phyloP scores from a whole-genome alignment of 1,139 yeast genomes.

The Pichia sp. region DNA sequence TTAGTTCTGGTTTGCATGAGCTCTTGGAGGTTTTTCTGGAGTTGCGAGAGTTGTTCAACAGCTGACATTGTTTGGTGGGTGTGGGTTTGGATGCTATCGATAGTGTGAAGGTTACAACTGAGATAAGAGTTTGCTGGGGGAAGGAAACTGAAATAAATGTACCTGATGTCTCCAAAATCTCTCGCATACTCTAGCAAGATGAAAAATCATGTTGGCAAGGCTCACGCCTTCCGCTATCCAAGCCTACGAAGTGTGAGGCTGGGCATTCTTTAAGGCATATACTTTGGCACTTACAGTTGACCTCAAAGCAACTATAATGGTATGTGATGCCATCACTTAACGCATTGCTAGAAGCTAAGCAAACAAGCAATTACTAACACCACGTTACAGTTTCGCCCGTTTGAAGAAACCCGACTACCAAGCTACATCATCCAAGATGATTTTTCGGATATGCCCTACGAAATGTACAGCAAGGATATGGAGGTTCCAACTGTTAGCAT shows the following conservation, averaged over 20 bases:
- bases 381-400: slow-evolving; percentile 18
- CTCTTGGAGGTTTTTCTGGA: slow-evolving; percentile 19
- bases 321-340: slow-evolving; percentile 1
- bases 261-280: not conserved
- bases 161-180: not conserved
- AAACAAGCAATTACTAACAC: slow-evolving; percentile 2
- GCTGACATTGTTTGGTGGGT: slow-evolving; percentile 4
- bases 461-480: slow-evolving; percentile 7
- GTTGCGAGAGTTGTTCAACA: slow-evolving; percentile 23
- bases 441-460: slow-evolving; percentile 8
- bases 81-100: no score
- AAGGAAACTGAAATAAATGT: no score
- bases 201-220: not conserved
- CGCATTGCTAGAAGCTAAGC: not conserved
- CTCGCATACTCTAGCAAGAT: not conserved
- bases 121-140: no score
- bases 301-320: slow-evolving; percentile 1
- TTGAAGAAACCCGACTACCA: slow-evolving; percentile 22
- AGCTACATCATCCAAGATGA: slow-evolving; percentile 14
- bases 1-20: not conserved
- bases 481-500: slow-evolving; percentile 5
- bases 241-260: not conserved
- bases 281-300: not conserved
- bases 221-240: not conserved
- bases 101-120: no score